phyloP scores from a whole-genome alignment of 495 filamentous ascomycete species.

The Neurospora sp. region DNA sequence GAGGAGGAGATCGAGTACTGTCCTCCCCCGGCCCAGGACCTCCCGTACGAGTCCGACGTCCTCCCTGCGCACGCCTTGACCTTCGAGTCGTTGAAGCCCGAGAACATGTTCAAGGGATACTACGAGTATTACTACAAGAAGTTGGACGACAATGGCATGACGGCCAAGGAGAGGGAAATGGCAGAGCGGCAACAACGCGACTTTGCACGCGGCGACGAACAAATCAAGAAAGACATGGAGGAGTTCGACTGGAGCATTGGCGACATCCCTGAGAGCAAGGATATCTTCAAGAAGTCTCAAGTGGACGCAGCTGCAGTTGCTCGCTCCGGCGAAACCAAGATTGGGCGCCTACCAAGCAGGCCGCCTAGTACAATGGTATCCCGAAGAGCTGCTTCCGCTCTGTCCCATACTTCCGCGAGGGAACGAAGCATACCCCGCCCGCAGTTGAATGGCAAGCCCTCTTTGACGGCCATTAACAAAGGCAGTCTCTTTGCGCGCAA shows the following conservation, averaged over 20 bases:
- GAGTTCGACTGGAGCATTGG: conserved; percentile 44
- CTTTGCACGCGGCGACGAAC: conserved; percentile 47
- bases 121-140: conserved; percentile 55
- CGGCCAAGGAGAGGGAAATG: conserved; percentile 48
- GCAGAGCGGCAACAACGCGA: conserved; percentile 43
- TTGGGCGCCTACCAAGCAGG: conserved; percentile 15
- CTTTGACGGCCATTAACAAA: conserved; percentile 10
- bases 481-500: conserved; percentile 27
- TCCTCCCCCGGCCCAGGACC: conserved; percentile 42
- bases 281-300: conserved; percentile 16
- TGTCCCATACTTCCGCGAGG: conserved; percentile 7
- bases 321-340: conserved; percentile 9
- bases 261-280: conserved; percentile 23
- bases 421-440: background rate
- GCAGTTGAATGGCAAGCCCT: background rate
- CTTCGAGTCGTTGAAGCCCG: conserved; percentile 37
- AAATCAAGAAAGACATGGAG: conserved; percentile 48
- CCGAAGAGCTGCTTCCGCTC: conserved; percentile 29
- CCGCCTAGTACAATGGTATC: conserved; percentile 32
- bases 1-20: conserved; percentile 52
- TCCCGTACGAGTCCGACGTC: conserved; percentile 70
- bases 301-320: conserved; percentile 1
- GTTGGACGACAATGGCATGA: conserved; percentile 58
- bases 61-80: conserved; percentile 47
- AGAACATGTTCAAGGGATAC: conserved; percentile 61